phyloP scores from a whole-genome alignment of 352 stramenopile species.

The Globisporangium spinosum region DNA sequence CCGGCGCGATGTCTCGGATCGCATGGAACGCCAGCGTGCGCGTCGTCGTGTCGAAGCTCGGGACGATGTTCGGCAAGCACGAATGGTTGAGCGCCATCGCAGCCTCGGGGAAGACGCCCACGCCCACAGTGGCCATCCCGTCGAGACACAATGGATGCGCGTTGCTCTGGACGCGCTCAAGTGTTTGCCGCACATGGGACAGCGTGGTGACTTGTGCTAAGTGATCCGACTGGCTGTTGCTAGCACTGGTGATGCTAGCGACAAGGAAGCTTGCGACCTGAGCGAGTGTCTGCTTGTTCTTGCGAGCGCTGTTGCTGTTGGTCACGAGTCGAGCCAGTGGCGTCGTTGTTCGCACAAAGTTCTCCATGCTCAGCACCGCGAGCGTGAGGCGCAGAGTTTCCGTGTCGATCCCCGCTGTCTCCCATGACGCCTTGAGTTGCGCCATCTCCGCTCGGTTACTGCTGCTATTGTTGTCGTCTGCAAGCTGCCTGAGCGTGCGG shows the following conservation, averaged over 20 bases:
- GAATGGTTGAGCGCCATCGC: conserved; percentile 72
- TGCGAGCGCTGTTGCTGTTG: conserved; percentile 7
- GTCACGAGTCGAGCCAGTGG: conserved; percentile 27
- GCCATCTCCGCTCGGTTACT: not conserved
- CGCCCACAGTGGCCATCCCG: conserved; percentile 32
- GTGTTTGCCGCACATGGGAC: conserved; percentile 30
- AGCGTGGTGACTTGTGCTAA: not conserved
- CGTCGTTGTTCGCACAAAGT: conserved; percentile 33
- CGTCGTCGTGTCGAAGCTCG: conserved; percentile 42
- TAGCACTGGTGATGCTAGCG: conserved; percentile 8
- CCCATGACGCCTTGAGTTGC: not conserved
- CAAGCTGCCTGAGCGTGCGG: conserved; percentile 23
- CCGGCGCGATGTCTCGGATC: conserved; percentile 27
- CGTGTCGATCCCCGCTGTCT: conserved; percentile 20
- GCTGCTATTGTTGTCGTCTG: not conserved
- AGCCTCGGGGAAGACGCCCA: conserved; percentile 63
- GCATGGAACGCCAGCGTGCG: conserved; percentile 48
- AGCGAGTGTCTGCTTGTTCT: not conserved
- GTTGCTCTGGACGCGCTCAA: conserved; percentile 51
- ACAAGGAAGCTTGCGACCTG: conserved; percentile 8
- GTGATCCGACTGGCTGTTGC: not conserved
- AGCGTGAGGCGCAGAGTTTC: conserved; percentile 48
- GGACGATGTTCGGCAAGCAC: conserved; percentile 53
- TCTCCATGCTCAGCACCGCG: conserved; percentile 57
- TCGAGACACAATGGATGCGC: conserved; percentile 50